Percentiles rank a stretch among this genome's conserved stretches.
Evolutionary conservation across 2,329 filamentous ascomycete genomes (phyloP).

Genomic region (Apiospora arundinis): DNA sequence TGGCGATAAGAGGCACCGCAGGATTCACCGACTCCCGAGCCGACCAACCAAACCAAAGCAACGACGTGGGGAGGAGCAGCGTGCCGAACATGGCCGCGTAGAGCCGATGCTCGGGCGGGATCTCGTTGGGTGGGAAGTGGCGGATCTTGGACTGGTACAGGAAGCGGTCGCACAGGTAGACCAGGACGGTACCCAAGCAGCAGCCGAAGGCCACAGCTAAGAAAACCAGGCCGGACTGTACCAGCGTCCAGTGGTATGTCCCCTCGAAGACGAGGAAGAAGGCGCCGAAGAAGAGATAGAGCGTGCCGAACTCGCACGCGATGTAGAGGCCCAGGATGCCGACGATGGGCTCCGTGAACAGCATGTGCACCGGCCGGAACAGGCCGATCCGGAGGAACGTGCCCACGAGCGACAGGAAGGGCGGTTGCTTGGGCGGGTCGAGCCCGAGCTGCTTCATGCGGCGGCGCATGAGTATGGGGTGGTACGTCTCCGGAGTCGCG

Average conservation of each 20-base stretch:
- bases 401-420: conserved; percentile 35
- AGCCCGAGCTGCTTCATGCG: conserved; percentile 45
- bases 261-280: conserved; percentile 55
- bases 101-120: conserved; percentile 62
- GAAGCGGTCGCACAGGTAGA: conserved; percentile 48
- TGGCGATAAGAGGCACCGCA: conserved; percentile 56
- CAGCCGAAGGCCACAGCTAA: conserved; percentile 53
- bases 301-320: conserved; percentile 56
- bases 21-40: conserved; percentile 53
- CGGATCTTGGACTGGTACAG: conserved; percentile 48
- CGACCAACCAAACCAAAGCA: conserved; percentile 69
- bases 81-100: conserved; percentile 65
- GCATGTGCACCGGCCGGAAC: conserved; percentile 61
- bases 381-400: conserved; percentile 50
- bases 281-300: conserved; percentile 60
- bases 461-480: conserved; percentile 53
- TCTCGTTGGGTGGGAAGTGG: conserved; percentile 41
- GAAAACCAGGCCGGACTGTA: conserved; percentile 52
- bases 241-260: conserved; percentile 51
- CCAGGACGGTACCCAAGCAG: conserved; percentile 48
- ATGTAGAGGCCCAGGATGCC: conserved; percentile 59
- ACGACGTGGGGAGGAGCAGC: conserved; percentile 55
- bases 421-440: conserved; percentile 32
- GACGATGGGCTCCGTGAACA: conserved; percentile 68
- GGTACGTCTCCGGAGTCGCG: conserved; percentile 62